Conservation (phyloP, 768 basidiomycete genomes). For the Kondoa malvinella region DNA sequence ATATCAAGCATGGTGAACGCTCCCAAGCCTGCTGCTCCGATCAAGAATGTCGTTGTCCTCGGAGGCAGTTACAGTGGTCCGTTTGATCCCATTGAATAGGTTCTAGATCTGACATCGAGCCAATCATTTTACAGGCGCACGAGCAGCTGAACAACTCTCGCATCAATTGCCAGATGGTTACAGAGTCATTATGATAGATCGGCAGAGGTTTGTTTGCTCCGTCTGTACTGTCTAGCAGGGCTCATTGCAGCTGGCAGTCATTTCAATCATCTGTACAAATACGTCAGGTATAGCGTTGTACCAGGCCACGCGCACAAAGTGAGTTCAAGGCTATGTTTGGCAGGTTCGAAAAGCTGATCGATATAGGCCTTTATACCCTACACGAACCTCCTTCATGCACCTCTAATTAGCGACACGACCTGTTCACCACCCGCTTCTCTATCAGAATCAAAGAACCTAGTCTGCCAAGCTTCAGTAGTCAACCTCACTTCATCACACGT, state of each 20-base stretch:
- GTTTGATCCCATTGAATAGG: not conserved
- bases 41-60: slow-evolving; percentile 26
- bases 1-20: not conserved
- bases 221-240: not conserved
- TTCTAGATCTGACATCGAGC: not conserved
- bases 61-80: slow-evolving; percentile 23
- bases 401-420: not conserved
- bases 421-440: not conserved
- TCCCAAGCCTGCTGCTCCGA: not conserved
- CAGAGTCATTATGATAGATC: slow-evolving; percentile 26
- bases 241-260: not conserved
- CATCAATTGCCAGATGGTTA: slow-evolving; percentile 17
- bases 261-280: slow-evolving; percentile 23
- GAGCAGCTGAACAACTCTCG: slow-evolving; percentile 22
- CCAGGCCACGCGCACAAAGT: slow-evolving; percentile 25
- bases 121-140: slow-evolving; percentile 15
- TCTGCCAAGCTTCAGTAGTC: slow-evolving; percentile 21
- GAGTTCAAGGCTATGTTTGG: not conserved
- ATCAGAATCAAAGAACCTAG: slow-evolving; percentile 8
- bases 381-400: slow-evolving; percentile 14
- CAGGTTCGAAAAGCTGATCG: not conserved
- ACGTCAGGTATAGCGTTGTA: slow-evolving; percentile 23
- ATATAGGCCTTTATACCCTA: slow-evolving; percentile 22
- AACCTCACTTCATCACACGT: slow-evolving; percentile 18
- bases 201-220: slow-evolving; percentile 17